Conservation (phyloP, 2,329 filamentous ascomycete genomes). For the Macroventuria anomochaeta region DNA sequence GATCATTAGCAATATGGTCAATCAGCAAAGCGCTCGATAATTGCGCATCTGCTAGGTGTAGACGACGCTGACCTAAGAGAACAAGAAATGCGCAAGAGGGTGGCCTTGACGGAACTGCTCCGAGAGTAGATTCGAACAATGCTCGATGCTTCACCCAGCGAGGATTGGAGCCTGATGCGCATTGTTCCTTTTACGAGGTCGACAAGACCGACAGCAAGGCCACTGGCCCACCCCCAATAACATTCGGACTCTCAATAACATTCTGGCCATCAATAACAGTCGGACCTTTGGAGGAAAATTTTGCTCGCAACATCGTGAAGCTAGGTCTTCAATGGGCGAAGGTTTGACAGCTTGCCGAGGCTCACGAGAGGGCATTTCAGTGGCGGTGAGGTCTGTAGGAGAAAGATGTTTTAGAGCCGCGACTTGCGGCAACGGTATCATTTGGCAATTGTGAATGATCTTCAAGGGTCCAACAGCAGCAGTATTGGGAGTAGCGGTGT, state of each 20-base stretch:
- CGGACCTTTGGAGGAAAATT: background rate
- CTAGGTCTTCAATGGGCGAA: background rate
- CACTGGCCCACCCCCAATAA: no score
- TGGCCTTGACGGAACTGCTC: background rate
- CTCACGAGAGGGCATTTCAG: background rate
- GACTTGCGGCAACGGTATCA: slow-evolving; percentile 17
- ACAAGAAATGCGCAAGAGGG: background rate
- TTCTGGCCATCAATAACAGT: background rate
- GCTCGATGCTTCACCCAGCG: background rate
- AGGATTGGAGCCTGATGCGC: background rate
- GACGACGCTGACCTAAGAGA: background rate
- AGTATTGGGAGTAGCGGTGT: slow-evolving; percentile 10
- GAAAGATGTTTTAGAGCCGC: slow-evolving; percentile 5
- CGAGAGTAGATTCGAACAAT: background rate
- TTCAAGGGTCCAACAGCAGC: slow-evolving; percentile 7
- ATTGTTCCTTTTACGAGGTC: background rate
- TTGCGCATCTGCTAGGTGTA: background rate
- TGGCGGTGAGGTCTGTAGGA: slow-evolving; percentile 6
- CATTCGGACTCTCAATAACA: background rate
- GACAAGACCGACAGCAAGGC: background rate
- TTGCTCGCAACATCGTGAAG: background rate
- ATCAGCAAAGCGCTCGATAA: background rate
- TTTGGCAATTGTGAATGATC: slow-evolving; percentile 5
- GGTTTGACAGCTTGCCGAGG: background rate
- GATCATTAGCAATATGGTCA: background rate